Evolutionary conservation across 1,139 yeast genomes (phyloP), one percentile per base, ranked within the genome.

Genomic region (Saccharomycopsis phalli): DNA sequence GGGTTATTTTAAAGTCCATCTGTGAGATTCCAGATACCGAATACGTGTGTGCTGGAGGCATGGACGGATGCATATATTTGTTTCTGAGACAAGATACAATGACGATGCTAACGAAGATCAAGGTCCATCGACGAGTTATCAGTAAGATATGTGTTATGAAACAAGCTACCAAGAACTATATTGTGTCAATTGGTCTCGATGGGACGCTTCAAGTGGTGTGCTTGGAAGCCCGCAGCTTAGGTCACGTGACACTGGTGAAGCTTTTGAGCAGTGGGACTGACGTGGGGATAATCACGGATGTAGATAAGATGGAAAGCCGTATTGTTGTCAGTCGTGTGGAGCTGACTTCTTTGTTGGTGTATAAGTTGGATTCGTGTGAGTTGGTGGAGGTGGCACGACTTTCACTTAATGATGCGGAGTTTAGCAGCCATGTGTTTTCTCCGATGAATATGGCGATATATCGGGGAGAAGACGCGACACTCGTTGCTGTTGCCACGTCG

Each of bases 331-430:
- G 86, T 2, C 68, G 81, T 48, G 54, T 66, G 29, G 88, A 81
- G 34, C 71, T 72, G 31, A 76, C 91, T 0, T 63, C 74, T 41
- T 46, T 79, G 39, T 73, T 75, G 16, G 66, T 75, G 16, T 61
- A 70, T 39, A 51, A 60, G 11, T 50, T 47, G 4, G n/a, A 16
- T n/a, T 40, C 48, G 2, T 41, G 39, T 6, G 30, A 22, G 14
- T 47, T 70, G 3, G 37, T 49, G 3, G 67, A 67, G 46, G 40
- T 62, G 11, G 66, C 65, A 43, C 69, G 70, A 48, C 59, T 81
- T 4, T 79, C 91, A 0, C 60, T 81, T 42, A 81, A 81, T 53
- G 87, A 78, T 53, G 82, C 93, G 1, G 81, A 81, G 50, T 82
- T 81, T 51, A 69, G 77, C n/a, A 69, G 78, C 28, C 71, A 75